These are phyloP conservation scores for Globisporangium barbulae DNA, from an alignment of 352 stramenopile species.

Conservation along the genomic window DNA sequence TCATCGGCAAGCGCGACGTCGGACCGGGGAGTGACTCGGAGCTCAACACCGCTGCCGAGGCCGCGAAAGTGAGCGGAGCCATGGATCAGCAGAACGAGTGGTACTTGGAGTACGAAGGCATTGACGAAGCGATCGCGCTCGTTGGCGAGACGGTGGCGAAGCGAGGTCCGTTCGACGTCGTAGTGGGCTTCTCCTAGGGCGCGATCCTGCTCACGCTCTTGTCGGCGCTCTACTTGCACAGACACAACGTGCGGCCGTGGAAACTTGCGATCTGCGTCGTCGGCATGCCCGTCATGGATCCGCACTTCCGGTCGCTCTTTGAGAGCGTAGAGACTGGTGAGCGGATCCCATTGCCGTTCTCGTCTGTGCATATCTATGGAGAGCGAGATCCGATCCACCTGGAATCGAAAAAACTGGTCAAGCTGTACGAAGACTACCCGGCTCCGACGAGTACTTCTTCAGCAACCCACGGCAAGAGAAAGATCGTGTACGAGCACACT, in stretches of 20 bases:
- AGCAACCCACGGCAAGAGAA: constrained; percentile 14
- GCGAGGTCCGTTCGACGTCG: constrained; percentile 43
- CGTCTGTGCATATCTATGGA: constrained; percentile 57
- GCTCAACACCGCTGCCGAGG: constrained; percentile 17
- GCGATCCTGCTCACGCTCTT: constrained; percentile 41
- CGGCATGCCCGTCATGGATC: constrained; percentile 33
- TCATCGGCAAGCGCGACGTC: not conserved
- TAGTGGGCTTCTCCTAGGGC: constrained; percentile 56
- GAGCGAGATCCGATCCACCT: constrained; percentile 43
- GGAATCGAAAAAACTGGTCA: constrained; percentile 32
- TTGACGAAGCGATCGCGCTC: constrained; percentile 33
- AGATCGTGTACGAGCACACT: constrained; percentile 39
- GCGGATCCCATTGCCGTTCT: constrained; percentile 16
- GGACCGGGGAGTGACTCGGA: not conserved
- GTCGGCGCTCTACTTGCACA: constrained; percentile 28
- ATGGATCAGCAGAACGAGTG: constrained; percentile 11
- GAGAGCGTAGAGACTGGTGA: constrained; percentile 18
- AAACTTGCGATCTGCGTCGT: constrained; percentile 37
- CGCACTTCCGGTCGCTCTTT: constrained; percentile 25
- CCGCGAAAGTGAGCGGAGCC: constrained; percentile 1
- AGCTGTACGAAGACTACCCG: constrained; percentile 38
- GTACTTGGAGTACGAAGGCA: constrained; percentile 21
- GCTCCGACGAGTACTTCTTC: constrained; percentile 7
- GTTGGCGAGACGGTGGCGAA: constrained; percentile 31
- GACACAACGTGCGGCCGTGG: constrained; percentile 28